Base-by-base conservation (phyloP, 805 yeast species). In the Starmerella tilneyi region DNA sequence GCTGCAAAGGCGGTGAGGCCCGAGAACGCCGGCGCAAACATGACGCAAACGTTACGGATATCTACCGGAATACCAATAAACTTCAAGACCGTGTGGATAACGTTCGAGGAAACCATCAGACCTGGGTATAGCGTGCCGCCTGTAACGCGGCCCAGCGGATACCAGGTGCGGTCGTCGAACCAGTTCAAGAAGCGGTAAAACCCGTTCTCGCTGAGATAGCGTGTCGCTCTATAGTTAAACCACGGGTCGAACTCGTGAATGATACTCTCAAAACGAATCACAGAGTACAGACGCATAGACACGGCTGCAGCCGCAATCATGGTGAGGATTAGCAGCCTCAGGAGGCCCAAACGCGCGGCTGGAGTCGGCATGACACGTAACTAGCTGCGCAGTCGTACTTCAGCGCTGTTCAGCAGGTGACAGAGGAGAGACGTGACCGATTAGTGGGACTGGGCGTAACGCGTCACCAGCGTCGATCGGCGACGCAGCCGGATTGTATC, bases 111-210 rank as follows among this genome's bases (percentile, higher is more conserved):
- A 21, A 94, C 95, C 99, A 92, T 92, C 54, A 94, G 70, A 7
- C 99, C 99, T 3, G 99, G 99, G 60, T 94, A 92, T 51, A 92
- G 66, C 1, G 98, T 94, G 47, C 99, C 98, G 56, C 99, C 99
- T 11, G 98, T 92, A 59, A 92, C 98, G 68, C 99, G 76, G 17
- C 99, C 99, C 55, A 92, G 72, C 16, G 99, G 99, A 64, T 92
- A 92, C 99, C 99, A 92, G 16, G 98, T 89, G 61, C 95, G 77
- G 63, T 89, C 96, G 63, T 92, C 98, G 59, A 92, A 92, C 98
- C 98, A 92, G 64, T 92, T 92, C 59, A 94, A 72, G 60, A 92
- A 94, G 54, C 86, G 88, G 69, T 86, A 81, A 64, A 77, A 89
- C 6, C 92, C 80, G 59, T 85, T 78, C 35, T 75, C 69, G 24